Base-by-base conservation (phyloP, 164 flowering plant species). In the Nelumbo lutea region DNA sequence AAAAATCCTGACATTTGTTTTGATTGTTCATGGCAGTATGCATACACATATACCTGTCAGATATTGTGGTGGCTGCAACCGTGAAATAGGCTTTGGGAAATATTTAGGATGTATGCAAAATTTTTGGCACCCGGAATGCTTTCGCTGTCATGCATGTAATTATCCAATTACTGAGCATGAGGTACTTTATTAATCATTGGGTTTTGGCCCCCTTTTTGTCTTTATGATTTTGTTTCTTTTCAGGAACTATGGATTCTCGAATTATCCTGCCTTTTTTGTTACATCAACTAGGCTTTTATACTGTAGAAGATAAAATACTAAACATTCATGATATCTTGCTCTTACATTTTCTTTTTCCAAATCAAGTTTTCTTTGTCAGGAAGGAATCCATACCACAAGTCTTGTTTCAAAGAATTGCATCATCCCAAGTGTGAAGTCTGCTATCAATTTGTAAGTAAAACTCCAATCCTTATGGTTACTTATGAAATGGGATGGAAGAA, bases 341-440 rank as follows among this genome's bases (percentile, higher is more conserved):
- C 83, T 81, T 63, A 71, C 70, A 70, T 8, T 13, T 62, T 82
- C 67, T 83, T 69, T 83, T 80, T 79, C 79, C 83, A 80, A 81
- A 82, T 78, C 76, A 76, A 94, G 98, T 90, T 94, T 80, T 90
- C 97, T 67, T 81, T 94, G 86, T 90, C 97, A 83, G 96, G 97
- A 65, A 82, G 39, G 40, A 80, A 88, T 66, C 87, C 96, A 40
- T 94, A 86, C 80, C 97, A 91, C 76, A 90, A 90, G 77, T 76
- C 92, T 48, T 94, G 98, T 76, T 94, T 89, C 81, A 91, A 83
- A 71, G 96, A 94, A 81, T 68, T 89, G 73, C 86, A 89, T 38
- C 98, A 94, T 83, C 98, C 98, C 61, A 94, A 88, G 77, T 94
- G 97, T 78, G 98, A 91, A 83, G 98, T 94, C 62, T 94, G 97